A percentile compares a stretch with the other conserved stretches of the same genome.
Evolutionary conservation across 2,329 filamentous ascomycete genomes (phyloP).

Genomic region (Cercospora sp.): DNA sequence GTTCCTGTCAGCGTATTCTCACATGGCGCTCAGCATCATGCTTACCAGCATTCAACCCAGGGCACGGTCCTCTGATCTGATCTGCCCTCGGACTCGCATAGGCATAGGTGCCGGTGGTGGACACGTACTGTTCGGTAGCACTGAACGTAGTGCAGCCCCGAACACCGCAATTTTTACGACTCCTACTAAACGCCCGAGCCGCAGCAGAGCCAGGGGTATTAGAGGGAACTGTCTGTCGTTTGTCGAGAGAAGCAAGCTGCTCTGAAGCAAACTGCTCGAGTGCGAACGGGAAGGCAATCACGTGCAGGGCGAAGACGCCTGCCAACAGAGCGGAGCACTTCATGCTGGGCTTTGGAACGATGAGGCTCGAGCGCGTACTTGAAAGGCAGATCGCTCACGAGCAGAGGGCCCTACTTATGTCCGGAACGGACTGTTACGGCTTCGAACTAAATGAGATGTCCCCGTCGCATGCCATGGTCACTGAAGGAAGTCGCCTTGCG

Average conservation of each 20-base stretch:
- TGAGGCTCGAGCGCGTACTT: not conserved
- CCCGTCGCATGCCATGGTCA: not conserved
- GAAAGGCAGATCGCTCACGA: not conserved
- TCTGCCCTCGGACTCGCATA: conserved; percentile 13
- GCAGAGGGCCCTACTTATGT: not conserved
- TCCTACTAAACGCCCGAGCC: conserved; percentile 9
- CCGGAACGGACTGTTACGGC: not conserved
- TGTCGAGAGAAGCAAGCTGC: conserved; percentile 4
- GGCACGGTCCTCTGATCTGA: conserved; percentile 29
- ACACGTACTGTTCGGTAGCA: conserved; percentile 15
- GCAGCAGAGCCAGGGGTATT: conserved; percentile 17
- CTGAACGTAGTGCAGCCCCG: conserved; percentile 17
- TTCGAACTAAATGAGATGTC: not conserved
- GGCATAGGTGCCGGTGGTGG: conserved; percentile 13
- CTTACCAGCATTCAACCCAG: conserved; percentile 4
- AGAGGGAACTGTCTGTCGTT: conserved; percentile 1
- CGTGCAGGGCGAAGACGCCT: conserved; percentile 8
- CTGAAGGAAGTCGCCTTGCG: not conserved
- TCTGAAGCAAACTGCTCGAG: conserved; percentile 6
- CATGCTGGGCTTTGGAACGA: not conserved
- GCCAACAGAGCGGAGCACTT: not conserved
- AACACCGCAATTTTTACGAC: conserved; percentile 20
- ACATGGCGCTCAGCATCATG: not conserved
- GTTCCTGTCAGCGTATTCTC: conserved; percentile 23
- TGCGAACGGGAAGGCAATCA: conserved; percentile 10